These are phyloP conservation scores for Colletotrichum endophyticum DNA, from an alignment of 2,329 filamentous ascomycete species.

Conservation along the genomic window DNA sequence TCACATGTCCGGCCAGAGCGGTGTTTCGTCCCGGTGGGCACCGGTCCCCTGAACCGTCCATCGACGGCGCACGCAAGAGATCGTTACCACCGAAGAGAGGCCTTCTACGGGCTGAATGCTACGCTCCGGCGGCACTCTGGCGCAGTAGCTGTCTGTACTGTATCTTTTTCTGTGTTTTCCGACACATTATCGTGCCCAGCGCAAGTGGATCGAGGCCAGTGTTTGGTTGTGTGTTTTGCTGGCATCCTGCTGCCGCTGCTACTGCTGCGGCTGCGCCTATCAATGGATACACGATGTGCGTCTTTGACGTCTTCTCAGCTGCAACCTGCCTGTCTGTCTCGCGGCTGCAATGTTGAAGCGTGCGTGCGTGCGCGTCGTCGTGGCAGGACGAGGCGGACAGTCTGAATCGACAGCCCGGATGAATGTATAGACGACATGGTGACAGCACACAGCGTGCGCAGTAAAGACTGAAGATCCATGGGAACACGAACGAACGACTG, in stretches of 20 bases:
- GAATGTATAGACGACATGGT: background rate
- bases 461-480: background rate
- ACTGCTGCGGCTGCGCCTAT: background rate
- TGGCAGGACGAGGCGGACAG: background rate
- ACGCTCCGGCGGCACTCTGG: background rate
- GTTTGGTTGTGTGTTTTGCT: background rate
- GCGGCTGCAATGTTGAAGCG: background rate
- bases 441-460: background rate
- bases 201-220: background rate
- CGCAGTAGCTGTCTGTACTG: background rate
- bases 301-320: background rate
- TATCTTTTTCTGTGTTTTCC: background rate
- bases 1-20: conserved; percentile 14
- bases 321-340: background rate
- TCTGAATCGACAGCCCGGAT: background rate
- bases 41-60: background rate
- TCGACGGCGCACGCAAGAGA: background rate
- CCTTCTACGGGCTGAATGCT: background rate
- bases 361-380: background rate
- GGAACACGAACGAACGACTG: background rate
- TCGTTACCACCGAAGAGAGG: background rate
- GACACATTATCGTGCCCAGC: conserved; percentile 13
- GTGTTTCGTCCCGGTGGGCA: conserved; percentile 15
- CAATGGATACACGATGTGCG: background rate
- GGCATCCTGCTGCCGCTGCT: background rate